Conservation (phyloP, 1,284 basidiomycete species). For the Ceratobasidium sp. region DNA sequence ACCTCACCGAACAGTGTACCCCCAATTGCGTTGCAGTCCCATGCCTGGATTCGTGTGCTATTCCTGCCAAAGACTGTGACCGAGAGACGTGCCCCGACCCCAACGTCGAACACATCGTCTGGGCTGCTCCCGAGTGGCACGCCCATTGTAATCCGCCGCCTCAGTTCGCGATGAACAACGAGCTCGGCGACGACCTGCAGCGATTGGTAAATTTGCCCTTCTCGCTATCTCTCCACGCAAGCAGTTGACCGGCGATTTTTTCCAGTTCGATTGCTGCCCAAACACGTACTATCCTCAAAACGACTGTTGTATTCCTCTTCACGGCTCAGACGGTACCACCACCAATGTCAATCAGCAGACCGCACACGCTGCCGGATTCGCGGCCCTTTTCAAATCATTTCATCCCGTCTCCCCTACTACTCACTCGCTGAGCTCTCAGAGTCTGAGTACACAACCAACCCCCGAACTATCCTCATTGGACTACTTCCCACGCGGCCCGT, state of each 20-base stretch:
- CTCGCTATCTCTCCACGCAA: background rate
- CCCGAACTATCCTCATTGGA: constrained; percentile 22
- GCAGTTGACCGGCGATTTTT: background rate
- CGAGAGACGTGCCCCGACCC: constrained; percentile 23
- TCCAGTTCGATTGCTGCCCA: constrained; percentile 24
- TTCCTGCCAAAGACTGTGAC: constrained; percentile 16
- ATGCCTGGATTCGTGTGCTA: constrained; percentile 15
- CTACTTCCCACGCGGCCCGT: constrained; percentile 16
- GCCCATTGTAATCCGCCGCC: background rate
- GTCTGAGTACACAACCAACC: constrained; percentile 20
- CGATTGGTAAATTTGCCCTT: constrained; percentile 9
- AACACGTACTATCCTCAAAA: constrained; percentile 34
- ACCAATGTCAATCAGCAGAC: constrained; percentile 15
- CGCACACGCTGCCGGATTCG: constrained; percentile 2
- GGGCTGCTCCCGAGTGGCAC: constrained; percentile 18
- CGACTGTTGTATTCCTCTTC: constrained; percentile 32
- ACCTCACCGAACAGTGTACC: constrained; percentile 34
- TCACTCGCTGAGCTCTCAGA: background rate
- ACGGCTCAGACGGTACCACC: constrained; percentile 4
- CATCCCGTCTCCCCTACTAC: background rate
- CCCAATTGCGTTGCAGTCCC: constrained; percentile 27
- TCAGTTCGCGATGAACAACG: constrained; percentile 14
- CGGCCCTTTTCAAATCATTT: constrained; percentile 19
- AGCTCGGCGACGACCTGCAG: constrained; percentile 8
- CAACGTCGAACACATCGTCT: background rate